Evolutionary conservation across 148 eudicot genomes (phyloP).

Genomic region (Agrostemma githago): DNA sequence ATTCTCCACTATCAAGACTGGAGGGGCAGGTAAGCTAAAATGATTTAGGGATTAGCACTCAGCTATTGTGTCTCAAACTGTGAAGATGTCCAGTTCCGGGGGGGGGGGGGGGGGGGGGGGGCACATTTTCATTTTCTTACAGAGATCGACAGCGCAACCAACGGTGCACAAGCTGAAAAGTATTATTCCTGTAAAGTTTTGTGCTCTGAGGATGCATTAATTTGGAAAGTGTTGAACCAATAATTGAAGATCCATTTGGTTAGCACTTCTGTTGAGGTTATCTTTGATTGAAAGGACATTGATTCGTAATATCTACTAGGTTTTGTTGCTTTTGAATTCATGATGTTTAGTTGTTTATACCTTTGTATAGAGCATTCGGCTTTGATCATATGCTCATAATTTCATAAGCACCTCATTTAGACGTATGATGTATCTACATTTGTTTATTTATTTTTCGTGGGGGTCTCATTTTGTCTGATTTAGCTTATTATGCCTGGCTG

Average conservation of each 20-base stretch:
- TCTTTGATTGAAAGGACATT: not conserved
- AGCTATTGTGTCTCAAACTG: no score
- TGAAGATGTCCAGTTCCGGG: no score
- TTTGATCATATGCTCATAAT: not conserved
- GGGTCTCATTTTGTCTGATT: not conserved
- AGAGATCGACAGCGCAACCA: no score
- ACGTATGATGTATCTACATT: not conserved
- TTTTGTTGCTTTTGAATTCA: not conserved
- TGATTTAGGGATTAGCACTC: no score
- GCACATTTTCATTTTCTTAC: no score
- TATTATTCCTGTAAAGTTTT: not conserved
- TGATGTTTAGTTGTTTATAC: not conserved
- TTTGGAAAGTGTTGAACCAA: not conserved
- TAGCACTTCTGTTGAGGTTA: not conserved
- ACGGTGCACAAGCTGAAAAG: not conserved
- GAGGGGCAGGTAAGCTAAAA: no score
- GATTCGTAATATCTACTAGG: not conserved
- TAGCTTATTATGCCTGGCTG: conserved; percentile 10
- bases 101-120: no score
- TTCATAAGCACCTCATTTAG: not conserved
- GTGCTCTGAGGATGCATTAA: not conserved
- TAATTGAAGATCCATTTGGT: not conserved
- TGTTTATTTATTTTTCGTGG: not conserved
- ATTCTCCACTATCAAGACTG: no score
- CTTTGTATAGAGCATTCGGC: not conserved